Base-by-base conservation (phyloP, 106 monocot species). In the Apostasia ramifera region DNA sequence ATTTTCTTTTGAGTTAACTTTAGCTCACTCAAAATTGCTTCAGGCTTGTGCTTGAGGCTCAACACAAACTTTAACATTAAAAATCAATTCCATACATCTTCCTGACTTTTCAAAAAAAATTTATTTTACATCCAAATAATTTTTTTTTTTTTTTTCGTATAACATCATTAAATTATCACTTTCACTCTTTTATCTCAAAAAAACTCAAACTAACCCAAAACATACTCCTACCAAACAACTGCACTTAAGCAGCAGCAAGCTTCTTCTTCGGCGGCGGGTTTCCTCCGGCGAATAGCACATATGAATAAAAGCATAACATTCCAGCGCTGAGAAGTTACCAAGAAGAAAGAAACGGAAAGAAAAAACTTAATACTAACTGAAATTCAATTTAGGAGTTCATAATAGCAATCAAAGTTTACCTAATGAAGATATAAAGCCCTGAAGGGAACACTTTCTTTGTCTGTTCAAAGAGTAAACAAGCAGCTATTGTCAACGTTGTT, bases 251-350 rank as follows among this genome's bases (percentile, higher is more conserved):
- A 45, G 63, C 61, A 38, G 74, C 63, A 63, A 44, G 42, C 55
- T 79, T 74, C 74, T 64, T 70, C 57, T 75, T 75, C 63, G 75
- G 80, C 26, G 80, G 65, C 5, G 75, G 80, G 47, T 66, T 80
- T 67, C 71, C 75, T 40, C 70, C 75, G 11, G 66, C 53, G 8
- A 75, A 54, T 13, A 70, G 66, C 57, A 73, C 79, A 50, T 77
- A 77, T 8, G 47, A 63, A 55, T 77, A 77, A 46, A 77, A 77
- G 65, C 77, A 79, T 43, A 79, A 55, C 73, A 80, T 80, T 50
- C 50, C 80, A 64, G 57, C 80, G 38, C 80, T 80, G 80, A 44
- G 15, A 57, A 44, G 12, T 57, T 14, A 4, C 55, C 15, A 40
- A 6, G 1, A 41, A 54, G 38, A 55, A 52, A 38, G 2, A 68